Conservation (phyloP, 345 rosid genomes). For the Lenwebbia sp. region DNA sequence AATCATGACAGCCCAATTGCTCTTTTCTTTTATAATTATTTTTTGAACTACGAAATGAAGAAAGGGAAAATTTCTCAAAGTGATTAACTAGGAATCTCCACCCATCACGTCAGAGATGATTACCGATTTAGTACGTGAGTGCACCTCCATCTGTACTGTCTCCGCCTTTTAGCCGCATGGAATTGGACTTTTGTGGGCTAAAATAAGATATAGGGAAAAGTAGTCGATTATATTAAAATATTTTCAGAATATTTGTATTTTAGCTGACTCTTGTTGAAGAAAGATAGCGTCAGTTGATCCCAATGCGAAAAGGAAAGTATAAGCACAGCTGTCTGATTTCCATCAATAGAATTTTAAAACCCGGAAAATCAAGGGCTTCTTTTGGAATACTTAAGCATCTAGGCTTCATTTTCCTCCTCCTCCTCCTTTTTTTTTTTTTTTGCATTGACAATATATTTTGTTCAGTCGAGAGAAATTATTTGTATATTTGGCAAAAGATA, state of each 20-base stretch:
- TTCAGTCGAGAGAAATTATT: not conserved
- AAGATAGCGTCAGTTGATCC: not conserved
- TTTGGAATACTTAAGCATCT: not conserved
- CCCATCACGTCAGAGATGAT: not conserved
- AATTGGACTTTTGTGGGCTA: not conserved
- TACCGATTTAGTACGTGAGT: not conserved
- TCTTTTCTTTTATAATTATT: not conserved
- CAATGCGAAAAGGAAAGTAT: not conserved
- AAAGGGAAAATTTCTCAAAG: not conserved
- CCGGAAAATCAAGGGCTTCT: not conserved
- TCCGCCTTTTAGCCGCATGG: not conserved
- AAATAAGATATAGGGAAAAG: not conserved
- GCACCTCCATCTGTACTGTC: not conserved
- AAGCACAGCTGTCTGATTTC: not conserved
- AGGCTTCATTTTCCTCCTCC: not conserved
- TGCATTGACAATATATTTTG: not conserved
- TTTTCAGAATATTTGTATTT: not conserved
- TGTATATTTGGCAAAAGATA: not conserved
- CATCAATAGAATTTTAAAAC: not conserved
- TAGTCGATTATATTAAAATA: not conserved
- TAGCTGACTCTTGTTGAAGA: not conserved
- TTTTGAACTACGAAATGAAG: not conserved
- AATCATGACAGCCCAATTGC: not conserved
- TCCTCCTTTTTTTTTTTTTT: not conserved
- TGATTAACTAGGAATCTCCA: not conserved